A percentile compares a stretch with the other conserved stretches of the same genome.
Conservation (phyloP, 1,284 basidiomycete genomes). For the Apiotrichum porosum region DNA sequence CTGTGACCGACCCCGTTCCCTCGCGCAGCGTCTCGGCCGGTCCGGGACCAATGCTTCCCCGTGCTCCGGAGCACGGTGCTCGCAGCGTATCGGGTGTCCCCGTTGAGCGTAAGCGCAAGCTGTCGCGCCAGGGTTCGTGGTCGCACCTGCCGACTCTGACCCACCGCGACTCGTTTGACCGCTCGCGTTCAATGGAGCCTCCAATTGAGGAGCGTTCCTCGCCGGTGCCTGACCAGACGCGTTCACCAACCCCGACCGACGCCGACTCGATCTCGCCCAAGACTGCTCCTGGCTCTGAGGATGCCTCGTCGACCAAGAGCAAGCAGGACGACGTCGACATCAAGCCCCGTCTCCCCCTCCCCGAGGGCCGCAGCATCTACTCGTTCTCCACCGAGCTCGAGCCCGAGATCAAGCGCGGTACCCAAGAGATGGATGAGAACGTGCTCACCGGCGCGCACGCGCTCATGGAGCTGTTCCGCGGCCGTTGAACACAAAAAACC, state of each 20-base stretch:
- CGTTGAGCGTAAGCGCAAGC: conserved; percentile 16
- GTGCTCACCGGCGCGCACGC: conserved; percentile 21
- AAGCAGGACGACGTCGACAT: neutral
- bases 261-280: conserved; percentile 15
- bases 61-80: conserved; percentile 3
- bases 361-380: conserved; percentile 22
- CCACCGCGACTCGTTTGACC: conserved; percentile 22
- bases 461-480: conserved; percentile 19
- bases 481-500: conserved; percentile 2
- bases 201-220: conserved; percentile 8
- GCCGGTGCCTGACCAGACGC: conserved; percentile 16
- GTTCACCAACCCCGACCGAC: conserved; percentile 17
- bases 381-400: conserved; percentile 21
- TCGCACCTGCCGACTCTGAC: conserved; percentile 15
- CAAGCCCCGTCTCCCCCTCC: conserved; percentile 14
- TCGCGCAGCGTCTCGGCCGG: conserved; percentile 17
- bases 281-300: conserved; percentile 3
- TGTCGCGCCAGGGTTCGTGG: conserved; percentile 20
- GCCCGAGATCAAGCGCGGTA: conserved; percentile 19
- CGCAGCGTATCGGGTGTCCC: neutral
- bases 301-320: neutral
- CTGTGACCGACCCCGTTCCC: conserved; percentile 17
- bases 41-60: neutral
- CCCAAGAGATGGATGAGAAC: conserved; percentile 22
- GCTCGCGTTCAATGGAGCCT: conserved; percentile 8